phyloP scores from a whole-genome alignment of 148 eudicot species.

The Rhododendron kiyosumense region DNA sequence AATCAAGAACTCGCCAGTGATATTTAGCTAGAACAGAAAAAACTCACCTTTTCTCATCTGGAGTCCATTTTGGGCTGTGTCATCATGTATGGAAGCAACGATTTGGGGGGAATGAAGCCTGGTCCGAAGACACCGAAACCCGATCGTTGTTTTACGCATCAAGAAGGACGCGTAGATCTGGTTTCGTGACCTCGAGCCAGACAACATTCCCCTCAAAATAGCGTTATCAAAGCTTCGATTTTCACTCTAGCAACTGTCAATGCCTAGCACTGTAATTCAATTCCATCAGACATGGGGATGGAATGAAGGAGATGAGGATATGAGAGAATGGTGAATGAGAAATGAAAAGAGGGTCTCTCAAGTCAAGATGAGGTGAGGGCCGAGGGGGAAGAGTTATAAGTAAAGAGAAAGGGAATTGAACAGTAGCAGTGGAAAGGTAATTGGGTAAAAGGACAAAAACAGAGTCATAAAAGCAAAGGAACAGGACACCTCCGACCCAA shows the following conservation, averaged over 20 bases:
- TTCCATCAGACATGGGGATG: neutral
- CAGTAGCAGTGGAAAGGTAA: neutral
- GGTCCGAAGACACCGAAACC: conserved; percentile 39
- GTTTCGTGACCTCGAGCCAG: conserved; percentile 36
- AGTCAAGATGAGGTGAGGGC: neutral
- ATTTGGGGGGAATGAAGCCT: conserved; percentile 66
- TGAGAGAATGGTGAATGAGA: neutral
- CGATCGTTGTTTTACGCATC: neutral
- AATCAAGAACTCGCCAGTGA: neutral
- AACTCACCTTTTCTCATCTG: neutral
- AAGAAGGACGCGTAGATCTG: conserved; percentile 1
- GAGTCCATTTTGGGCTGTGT: neutral
- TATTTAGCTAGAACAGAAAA: neutral
- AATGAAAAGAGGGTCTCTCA: neutral
- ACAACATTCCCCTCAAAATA: conserved; percentile 44
- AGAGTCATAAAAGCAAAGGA: neutral
- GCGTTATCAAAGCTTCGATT: conserved; percentile 6
- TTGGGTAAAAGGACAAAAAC: neutral
- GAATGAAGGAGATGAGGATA: neutral
- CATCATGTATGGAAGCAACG: neutral
- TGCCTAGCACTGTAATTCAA: neutral
- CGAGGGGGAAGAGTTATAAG: neutral
- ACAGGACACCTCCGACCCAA: neutral
- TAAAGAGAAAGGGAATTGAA: neutral
- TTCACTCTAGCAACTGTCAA: neutral